Percentiles rank a stretch among this genome's conserved stretches.
Evolutionary conservation across 2,329 filamentous ascomycete genomes (phyloP).

Genomic region (Penicillium sp.): DNA sequence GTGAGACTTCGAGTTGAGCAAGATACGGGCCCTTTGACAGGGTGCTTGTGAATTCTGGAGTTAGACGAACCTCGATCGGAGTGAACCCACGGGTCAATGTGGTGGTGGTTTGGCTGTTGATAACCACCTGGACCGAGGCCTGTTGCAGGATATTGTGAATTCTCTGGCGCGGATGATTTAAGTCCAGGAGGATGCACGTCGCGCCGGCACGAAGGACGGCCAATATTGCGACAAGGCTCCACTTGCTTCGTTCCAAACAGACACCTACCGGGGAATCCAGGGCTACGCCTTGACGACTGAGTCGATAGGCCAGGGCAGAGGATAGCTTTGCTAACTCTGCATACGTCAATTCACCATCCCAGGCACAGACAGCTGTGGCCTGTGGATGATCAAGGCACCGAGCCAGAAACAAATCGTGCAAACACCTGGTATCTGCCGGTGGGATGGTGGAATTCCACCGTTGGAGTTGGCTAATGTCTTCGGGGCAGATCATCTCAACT

Average conservation of each 20-base stretch:
- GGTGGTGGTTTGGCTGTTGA: background rate
- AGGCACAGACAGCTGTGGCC: slow-evolving; percentile 26
- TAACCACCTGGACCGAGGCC: background rate
- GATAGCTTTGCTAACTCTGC: slow-evolving; percentile 24
- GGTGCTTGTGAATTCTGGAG: background rate
- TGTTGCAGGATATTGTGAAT: slow-evolving; percentile 1
- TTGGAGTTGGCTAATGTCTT: slow-evolving; percentile 2
- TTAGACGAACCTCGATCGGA: background rate
- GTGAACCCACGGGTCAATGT: background rate
- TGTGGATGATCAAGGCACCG: background rate
- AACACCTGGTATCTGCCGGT: background rate
- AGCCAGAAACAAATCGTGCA: background rate
- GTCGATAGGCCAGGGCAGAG: background rate
- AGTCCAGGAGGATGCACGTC: slow-evolving; percentile 26
- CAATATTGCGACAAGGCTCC: slow-evolving; percentile 9
- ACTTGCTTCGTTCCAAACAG: slow-evolving; percentile 12
- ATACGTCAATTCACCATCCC: slow-evolving; percentile 31
- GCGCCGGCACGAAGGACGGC: slow-evolving; percentile 25
- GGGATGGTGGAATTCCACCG: slow-evolving; percentile 4
- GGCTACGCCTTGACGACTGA: background rate
- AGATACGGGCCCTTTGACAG: background rate
- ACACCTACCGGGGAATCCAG: background rate
- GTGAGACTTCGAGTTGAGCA: background rate
- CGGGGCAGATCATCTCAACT: background rate
- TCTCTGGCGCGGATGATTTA: slow-evolving; percentile 1